phyloP scores from a whole-genome alignment of 2,329 filamentous ascomycete genomes.

The Epichloe gansuensis region DNA sequence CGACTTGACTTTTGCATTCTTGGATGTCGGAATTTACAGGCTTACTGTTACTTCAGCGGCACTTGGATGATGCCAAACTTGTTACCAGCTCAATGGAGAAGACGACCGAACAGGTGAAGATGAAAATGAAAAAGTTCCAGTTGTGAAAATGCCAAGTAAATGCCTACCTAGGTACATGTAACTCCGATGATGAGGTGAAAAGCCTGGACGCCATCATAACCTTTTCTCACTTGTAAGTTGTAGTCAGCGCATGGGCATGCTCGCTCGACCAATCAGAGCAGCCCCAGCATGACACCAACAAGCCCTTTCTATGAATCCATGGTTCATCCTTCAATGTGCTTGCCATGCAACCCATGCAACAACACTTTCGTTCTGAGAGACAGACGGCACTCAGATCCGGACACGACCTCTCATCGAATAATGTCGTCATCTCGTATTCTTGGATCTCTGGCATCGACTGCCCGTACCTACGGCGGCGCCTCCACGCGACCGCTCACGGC shows the following conservation, averaged over 20 bases:
- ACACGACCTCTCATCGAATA: background rate
- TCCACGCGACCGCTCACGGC: constrained; percentile 2
- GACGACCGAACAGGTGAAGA: background rate
- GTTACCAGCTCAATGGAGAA: background rate
- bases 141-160: no score
- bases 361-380: background rate
- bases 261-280: background rate
- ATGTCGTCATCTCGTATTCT: background rate
- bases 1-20: background rate
- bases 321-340: no score
- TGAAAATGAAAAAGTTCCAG: background rate
- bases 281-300: background rate
- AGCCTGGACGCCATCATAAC: no score
- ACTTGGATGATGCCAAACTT: background rate
- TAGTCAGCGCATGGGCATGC: background rate
- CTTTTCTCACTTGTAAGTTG: background rate
- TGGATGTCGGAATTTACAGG: background rate
- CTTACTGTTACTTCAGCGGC: background rate
- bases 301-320: background rate
- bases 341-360: no score
- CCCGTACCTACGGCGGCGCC: background rate
- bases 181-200: no score
- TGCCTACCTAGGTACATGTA: no score
- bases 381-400: background rate
- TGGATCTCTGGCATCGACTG: background rate